Evolutionary conservation across 495 filamentous ascomycete species (phyloP).

Genomic region (Hyaloscypha finlandica): DNA sequence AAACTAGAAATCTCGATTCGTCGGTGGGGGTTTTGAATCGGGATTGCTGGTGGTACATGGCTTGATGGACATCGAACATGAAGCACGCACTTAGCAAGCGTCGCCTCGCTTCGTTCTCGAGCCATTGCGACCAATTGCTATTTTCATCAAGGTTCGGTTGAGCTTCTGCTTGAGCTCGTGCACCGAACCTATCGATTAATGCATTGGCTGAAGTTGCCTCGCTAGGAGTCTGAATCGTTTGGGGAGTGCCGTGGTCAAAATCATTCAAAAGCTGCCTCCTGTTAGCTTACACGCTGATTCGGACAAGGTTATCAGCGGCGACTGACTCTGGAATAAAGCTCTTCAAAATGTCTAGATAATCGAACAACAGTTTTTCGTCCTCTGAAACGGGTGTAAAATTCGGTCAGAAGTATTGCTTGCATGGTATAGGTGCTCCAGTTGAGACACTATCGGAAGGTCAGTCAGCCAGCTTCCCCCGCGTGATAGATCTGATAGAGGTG

Average conservation of each 20-base stretch:
- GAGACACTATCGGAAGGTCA: conserved; percentile 15
- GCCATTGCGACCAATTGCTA: conserved; percentile 47
- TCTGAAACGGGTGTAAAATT: conserved; percentile 54
- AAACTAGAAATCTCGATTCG: conserved; percentile 10
- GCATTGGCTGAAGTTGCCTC: conserved; percentile 4
- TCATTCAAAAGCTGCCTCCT: conserved; percentile 17
- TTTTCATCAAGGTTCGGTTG: conserved; percentile 7
- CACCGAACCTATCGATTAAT: conserved; percentile 19
- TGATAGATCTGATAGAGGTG: not conserved
- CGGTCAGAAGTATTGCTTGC: conserved; percentile 57
- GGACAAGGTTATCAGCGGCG: not conserved
- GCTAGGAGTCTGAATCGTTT: not conserved
- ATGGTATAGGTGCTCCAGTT: conserved; percentile 45
- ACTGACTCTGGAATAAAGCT: conserved; percentile 55
- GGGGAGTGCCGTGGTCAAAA: not conserved
- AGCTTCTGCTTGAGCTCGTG: not conserved
- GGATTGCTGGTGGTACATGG: conserved; percentile 50
- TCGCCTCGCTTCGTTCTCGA: conserved; percentile 48
- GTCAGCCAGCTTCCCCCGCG: not conserved
- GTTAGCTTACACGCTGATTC: not conserved
- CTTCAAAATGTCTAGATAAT: conserved; percentile 50
- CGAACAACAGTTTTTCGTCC: conserved; percentile 46
- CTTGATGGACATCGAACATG: conserved; percentile 51
- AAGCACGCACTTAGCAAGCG: conserved; percentile 52
- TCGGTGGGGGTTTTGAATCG: conserved; percentile 25